Conservation (phyloP, 768 basidiomycete species). For the Trametes punicea region DNA sequence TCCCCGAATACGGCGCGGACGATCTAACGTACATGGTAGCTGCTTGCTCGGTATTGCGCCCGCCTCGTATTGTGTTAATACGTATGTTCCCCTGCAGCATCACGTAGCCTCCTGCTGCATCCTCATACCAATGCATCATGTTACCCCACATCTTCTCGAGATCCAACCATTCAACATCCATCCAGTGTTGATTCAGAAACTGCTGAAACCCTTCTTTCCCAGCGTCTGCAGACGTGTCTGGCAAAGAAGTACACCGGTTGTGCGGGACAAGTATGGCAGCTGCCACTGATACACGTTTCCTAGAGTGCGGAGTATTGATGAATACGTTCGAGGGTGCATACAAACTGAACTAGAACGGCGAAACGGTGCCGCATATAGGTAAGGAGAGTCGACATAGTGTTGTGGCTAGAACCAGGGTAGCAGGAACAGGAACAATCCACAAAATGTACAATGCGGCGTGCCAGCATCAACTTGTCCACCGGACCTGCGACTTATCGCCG, state of each 20-base stretch:
- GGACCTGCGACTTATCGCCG: not conserved
- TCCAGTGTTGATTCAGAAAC: not conserved
- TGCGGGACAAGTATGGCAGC: constrained; percentile 2
- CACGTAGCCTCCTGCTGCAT: constrained; percentile 1
- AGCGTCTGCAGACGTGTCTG: not conserved
- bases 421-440: constrained; percentile 1
- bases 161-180: not conserved
- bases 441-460: not conserved
- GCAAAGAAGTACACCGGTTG: not conserved
- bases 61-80: constrained; percentile 10
- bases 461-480: constrained; percentile 4
- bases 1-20: constrained; percentile 6
- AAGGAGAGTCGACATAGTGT: constrained; percentile 5
- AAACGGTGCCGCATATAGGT: not conserved
- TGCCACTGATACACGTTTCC: constrained; percentile 18
- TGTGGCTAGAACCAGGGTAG: not conserved
- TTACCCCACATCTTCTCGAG: not conserved
- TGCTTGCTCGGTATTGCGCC: constrained; percentile 12
- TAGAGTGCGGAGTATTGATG: not conserved
- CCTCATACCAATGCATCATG: constrained; percentile 8
- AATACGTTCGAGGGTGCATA: constrained; percentile 17
- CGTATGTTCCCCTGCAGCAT: constrained; percentile 1
- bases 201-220: not conserved
- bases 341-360: not conserved
- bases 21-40: constrained; percentile 14